Evolutionary conservation across 257 asterid species (phyloP).

Genomic region (Gentiana straminea): DNA sequence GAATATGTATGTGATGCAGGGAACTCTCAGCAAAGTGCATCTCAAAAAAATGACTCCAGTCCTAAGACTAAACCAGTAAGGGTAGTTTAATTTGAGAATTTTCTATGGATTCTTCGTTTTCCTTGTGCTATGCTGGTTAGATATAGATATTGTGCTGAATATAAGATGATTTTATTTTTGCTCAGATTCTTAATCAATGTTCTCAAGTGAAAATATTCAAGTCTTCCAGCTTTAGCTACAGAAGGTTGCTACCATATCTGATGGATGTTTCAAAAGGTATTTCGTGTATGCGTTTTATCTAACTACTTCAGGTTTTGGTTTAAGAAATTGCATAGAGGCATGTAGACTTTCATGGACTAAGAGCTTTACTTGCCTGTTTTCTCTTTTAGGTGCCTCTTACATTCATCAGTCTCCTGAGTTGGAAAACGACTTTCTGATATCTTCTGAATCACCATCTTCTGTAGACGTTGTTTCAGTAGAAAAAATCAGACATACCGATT

Average conservation of each 20-base stretch:
- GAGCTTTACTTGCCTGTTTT: not conserved
- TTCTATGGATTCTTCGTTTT: not conserved
- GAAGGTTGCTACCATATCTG: conserved; percentile 72
- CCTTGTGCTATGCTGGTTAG: not conserved
- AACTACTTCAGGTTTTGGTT: conserved; percentile 2
- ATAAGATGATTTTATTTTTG: conserved; percentile 4
- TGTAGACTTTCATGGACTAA: not conserved
- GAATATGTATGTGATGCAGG: not conserved
- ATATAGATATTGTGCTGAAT: conserved; percentile 4
- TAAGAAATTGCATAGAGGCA: not conserved
- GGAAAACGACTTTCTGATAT: conserved; percentile 6
- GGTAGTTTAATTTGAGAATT: not conserved
- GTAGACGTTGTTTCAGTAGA: conserved; percentile 9
- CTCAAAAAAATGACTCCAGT: conserved; percentile 19
- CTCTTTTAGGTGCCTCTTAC: conserved; percentile 26
- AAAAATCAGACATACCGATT: conserved; percentile 8
- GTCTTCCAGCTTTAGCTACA: conserved; percentile 49
- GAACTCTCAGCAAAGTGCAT: conserved; percentile 14
- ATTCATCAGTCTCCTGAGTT: conserved; percentile 19
- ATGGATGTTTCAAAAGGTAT: conserved; percentile 40
- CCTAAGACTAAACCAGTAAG: conserved; percentile 29
- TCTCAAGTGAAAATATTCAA: conserved; percentile 48
- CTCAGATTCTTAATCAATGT: conserved; percentile 58
- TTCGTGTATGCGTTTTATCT: conserved; percentile 18
- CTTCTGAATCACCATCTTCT: not conserved